These are phyloP conservation scores for Entophlyctis luteolus DNA, from an alignment of 192 early-diverging fungal genomes.

Conservation along the genomic window DNA sequence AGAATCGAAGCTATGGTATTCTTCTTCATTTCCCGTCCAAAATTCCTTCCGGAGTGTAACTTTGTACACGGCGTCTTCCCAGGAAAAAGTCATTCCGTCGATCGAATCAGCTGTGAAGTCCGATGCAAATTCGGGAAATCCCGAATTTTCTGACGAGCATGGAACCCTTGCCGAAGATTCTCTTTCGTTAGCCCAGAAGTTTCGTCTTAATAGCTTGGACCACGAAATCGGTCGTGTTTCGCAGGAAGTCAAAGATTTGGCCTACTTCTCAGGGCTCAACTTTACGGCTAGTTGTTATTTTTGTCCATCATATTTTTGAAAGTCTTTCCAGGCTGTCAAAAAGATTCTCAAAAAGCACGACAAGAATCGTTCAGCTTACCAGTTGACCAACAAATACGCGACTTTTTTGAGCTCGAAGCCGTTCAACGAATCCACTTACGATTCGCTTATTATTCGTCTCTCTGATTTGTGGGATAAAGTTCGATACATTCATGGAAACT, in stretches of 20 bases:
- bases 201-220: constrained; percentile 13
- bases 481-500: constrained; percentile 13
- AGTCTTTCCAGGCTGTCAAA: constrained; percentile 28
- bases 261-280: constrained; percentile 22
- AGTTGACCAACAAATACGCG: constrained; percentile 70
- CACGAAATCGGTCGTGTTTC: constrained; percentile 21
- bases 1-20: constrained; percentile 17
- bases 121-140: background rate
- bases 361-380: constrained; percentile 73
- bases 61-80: background rate
- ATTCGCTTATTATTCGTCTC: constrained; percentile 71
- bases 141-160: constrained; percentile 10
- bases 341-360: constrained; percentile 92
- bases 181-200: background rate
- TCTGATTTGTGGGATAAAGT: constrained; percentile 31
- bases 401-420: constrained; percentile 70
- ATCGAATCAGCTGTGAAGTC: constrained; percentile 9
- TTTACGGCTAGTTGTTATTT: constrained; percentile 2
- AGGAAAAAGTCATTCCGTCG: constrained; percentile 16
- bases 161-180: background rate
- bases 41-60: background rate
- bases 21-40: background rate
- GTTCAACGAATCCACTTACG: constrained; percentile 79
- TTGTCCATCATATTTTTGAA: background rate
- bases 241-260: constrained; percentile 28